Evolutionary conservation across 345 rosid species (phyloP).

Genomic region (Gynandropsis gynandra): DNA sequence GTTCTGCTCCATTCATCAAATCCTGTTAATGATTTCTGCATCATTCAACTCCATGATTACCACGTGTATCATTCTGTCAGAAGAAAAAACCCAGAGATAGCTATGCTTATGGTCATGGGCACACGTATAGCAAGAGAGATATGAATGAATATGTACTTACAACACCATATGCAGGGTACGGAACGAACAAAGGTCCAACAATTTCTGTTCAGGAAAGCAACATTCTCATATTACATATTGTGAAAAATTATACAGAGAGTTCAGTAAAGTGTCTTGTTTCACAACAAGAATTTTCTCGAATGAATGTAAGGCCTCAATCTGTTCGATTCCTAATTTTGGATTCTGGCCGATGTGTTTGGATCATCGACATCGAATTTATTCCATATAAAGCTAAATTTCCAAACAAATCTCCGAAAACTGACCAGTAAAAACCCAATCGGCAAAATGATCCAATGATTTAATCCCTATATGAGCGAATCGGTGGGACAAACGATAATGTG

Average conservation of each 20-base stretch:
- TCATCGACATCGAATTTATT: neutral
- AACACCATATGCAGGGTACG: conserved; percentile 26
- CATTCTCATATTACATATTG: neutral
- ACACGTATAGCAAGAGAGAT: neutral
- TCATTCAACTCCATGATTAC: conserved; percentile 32
- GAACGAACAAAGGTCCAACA: conserved; percentile 22
- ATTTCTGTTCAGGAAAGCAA: conserved; percentile 21
- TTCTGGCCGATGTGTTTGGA: too few relatives aligned
- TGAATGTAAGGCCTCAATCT: too few relatives aligned
- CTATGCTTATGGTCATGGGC: neutral
- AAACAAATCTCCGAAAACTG: neutral
- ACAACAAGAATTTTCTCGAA: too few relatives aligned
- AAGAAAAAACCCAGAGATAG: conserved; percentile 13
- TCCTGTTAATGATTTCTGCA: conserved; percentile 22
- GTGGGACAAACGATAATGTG: neutral
- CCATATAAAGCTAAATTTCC: conserved; percentile 8
- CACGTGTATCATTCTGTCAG: conserved; percentile 31
- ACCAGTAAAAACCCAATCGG: too few relatives aligned
- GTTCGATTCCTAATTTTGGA: too few relatives aligned
- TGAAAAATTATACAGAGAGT: too few relatives aligned
- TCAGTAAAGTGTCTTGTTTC: too few relatives aligned
- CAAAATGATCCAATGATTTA: too few relatives aligned
- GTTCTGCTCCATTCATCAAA: conserved; percentile 10
- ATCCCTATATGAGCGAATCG: neutral
- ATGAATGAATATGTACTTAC: conserved; percentile 13